These are phyloP conservation scores for Leucoagaricus sp. DNA, from an alignment of 1,284 basidiomycete species.

Conservation along the genomic window DNA sequence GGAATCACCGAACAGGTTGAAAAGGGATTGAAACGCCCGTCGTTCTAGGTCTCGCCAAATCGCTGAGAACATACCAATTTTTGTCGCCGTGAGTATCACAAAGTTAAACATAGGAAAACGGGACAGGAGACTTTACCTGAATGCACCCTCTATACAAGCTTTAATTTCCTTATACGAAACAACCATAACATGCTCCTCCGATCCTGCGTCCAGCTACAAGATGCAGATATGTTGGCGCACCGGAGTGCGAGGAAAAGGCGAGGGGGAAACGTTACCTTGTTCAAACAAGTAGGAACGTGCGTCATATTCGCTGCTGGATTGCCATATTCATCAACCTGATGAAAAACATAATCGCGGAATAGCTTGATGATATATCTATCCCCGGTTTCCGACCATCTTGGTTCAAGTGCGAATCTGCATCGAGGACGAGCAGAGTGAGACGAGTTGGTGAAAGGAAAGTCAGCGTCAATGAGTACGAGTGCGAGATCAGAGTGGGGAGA, in stretches of 20 bases:
- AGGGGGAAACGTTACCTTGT: conserved; percentile 65
- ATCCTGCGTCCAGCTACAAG: conserved; percentile 83
- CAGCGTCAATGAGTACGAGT: too few relatives aligned
- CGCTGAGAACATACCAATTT: not conserved
- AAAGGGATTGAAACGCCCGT: not conserved
- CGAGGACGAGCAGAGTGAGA: not conserved
- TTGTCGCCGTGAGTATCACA: too few relatives aligned
- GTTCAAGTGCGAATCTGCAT: conserved; percentile 87
- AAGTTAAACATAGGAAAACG: not conserved
- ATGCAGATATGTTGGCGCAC: not conserved
- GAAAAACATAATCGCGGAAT: conserved; percentile 98
- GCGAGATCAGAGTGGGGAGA: too few relatives aligned
- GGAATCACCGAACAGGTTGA: conserved; percentile 6
- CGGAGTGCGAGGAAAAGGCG: not conserved
- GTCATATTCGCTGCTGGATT: conserved; percentile 89
- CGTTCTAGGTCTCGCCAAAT: conserved; percentile 8
- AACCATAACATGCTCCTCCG: conserved; percentile 95
- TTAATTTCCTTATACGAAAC: conserved; percentile 95
- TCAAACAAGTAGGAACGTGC: conserved; percentile 89
- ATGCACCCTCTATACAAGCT: conserved; percentile 81
- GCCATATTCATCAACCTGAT: conserved; percentile 91
- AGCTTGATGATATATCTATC: conserved; percentile 98
- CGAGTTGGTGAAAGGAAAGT: not conserved
- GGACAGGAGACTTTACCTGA: conserved; percentile 46
- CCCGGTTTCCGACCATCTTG: conserved; percentile 97